A percentile compares a stretch with the other conserved stretches of the same genome.
These are phyloP conservation scores for Tylopilus sp. DNA, from an alignment of 1,284 basidiomycete species.

Conservation along the genomic window DNA sequence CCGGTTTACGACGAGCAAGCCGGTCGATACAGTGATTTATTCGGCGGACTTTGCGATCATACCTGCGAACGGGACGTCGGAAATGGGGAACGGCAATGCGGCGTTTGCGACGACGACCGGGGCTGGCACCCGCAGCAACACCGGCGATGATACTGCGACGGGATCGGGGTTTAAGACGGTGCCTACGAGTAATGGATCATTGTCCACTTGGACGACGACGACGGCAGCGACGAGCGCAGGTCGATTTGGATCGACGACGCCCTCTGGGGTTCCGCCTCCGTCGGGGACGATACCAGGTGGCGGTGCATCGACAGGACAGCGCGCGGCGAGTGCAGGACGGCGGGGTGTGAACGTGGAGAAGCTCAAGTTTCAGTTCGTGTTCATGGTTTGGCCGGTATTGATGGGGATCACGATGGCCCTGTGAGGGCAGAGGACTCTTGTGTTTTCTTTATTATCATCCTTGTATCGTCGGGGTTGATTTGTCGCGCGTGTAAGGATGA, in stretches of 20 bases:
- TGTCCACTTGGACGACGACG: slow-evolving; percentile 1
- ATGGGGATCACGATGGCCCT: slow-evolving; percentile 39
- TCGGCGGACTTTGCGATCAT: slow-evolving; percentile 39
- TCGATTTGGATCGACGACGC: slow-evolving; percentile 15
- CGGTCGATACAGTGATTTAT: slow-evolving; percentile 28
- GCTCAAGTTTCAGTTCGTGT: slow-evolving; percentile 49
- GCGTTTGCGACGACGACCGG: slow-evolving; percentile 7
- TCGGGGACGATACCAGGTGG: slow-evolving; percentile 9
- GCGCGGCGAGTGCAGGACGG: slow-evolving; percentile 21
- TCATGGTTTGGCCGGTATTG: slow-evolving; percentile 55
- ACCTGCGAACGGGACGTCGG: slow-evolving; percentile 10
- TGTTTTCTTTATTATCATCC: background rate
- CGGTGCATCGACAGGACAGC: slow-evolving; percentile 10
- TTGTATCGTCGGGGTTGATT: background rate
- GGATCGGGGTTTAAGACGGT: slow-evolving; percentile 3
- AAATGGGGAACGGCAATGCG: background rate
- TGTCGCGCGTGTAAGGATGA: background rate
- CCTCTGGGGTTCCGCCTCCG: slow-evolving; percentile 17
- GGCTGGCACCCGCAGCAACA: background rate
- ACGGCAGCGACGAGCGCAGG: background rate
- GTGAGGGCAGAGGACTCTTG: background rate
- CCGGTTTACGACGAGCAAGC: slow-evolving; percentile 29
- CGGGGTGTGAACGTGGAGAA: slow-evolving; percentile 39
- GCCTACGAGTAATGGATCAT: background rate
- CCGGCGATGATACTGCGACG: background rate